These are phyloP conservation scores for Pinus taeda DNA, from an alignment of 75 land plant species.

Conservation along the genomic window DNA sequence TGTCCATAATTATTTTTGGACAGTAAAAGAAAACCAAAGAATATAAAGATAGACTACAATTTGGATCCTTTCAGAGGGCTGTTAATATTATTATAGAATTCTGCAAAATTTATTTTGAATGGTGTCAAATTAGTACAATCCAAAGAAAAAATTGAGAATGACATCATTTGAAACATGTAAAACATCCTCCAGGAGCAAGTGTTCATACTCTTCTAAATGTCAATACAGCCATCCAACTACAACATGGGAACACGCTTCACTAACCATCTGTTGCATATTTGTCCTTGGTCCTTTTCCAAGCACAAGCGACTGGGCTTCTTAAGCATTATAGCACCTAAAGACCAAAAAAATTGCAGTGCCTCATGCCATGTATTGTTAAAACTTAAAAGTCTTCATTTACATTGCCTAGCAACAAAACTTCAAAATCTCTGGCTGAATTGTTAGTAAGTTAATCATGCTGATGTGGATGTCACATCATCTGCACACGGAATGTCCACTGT, in stretches of 20 bases:
- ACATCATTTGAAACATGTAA: background rate
- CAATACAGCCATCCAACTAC: background rate
- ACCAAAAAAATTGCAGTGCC: slow-evolving; percentile 1
- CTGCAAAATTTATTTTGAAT: background rate
- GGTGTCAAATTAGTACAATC: background rate
- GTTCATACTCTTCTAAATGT: background rate
- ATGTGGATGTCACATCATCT: slow-evolving; percentile 11
- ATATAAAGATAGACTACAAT: background rate
- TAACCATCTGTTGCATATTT: background rate
- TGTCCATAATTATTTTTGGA: background rate
- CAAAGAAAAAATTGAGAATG: background rate
- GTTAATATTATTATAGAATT: background rate
- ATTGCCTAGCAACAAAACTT: background rate
- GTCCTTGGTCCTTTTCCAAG: background rate
- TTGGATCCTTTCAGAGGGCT: background rate
- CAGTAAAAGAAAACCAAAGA: background rate
- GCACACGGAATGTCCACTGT: slow-evolving; percentile 3
- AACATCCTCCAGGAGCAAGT: background rate
- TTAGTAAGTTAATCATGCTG: slow-evolving; percentile 5
- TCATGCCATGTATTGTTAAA: background rate
- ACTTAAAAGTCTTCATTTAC: background rate
- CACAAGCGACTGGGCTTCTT: background rate
- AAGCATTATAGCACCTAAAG: background rate
- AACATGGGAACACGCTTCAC: background rate
- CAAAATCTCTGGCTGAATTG: background rate